Conservation (phyloP, 1,284 basidiomycete species). For the Cryptococcus deneoformans region DNA sequence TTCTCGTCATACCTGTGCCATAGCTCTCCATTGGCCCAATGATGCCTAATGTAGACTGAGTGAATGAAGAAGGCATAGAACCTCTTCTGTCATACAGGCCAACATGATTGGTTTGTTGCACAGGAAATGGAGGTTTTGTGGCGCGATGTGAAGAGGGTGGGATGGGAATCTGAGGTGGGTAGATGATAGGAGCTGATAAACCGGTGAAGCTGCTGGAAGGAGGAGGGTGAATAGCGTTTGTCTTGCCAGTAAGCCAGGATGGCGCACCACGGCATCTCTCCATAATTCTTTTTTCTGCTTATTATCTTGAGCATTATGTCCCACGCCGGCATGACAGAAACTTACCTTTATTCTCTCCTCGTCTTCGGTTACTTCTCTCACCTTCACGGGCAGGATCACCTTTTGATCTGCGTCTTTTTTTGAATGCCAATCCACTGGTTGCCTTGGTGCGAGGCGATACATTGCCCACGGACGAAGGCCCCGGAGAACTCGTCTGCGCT, state of each 20-base stretch:
- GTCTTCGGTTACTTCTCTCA: conserved; percentile 4
- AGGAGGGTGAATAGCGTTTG: not conserved
- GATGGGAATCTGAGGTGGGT: not conserved
- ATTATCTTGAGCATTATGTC: not conserved
- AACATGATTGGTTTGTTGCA: not conserved
- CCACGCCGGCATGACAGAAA: not conserved
- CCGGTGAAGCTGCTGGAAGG: not conserved
- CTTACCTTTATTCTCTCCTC: conserved; percentile 10
- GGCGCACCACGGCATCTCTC: conserved; percentile 2
- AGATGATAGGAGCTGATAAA: not conserved
- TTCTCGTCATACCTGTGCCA: not conserved
- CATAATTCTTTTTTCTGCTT: conserved; percentile 2
- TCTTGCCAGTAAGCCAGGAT: not conserved
- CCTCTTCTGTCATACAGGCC: not conserved
- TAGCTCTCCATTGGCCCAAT: not conserved
- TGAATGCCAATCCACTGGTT: not conserved
- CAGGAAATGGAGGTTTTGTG: not conserved
- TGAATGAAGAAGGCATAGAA: not conserved
- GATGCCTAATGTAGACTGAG: not conserved
- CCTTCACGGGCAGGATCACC: not conserved
- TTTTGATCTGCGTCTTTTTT: not conserved
- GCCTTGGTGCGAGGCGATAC: not conserved
- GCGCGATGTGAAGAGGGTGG: not conserved
- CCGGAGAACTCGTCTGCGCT: not conserved
- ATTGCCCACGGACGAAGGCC: too few relatives aligned